Evolutionary conservation across 2,329 filamentous ascomycete species (phyloP).

Genomic region (Bipolaris cookei): DNA sequence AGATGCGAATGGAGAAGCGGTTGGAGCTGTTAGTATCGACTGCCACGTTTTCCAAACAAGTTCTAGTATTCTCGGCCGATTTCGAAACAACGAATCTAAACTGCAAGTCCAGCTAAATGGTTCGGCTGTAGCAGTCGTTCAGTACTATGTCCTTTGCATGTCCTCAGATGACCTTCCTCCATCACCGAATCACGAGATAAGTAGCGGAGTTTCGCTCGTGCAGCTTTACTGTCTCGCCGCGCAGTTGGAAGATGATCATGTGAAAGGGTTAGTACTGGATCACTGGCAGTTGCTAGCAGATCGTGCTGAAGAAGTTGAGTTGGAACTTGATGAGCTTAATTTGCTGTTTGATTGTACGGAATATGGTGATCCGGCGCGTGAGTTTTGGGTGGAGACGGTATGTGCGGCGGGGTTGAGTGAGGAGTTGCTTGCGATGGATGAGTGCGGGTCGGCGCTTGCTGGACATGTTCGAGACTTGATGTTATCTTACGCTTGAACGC

Average conservation of each 20-base stretch:
- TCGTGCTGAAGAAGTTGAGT: neutral
- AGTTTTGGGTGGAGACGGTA: neutral
- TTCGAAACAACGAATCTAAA: neutral
- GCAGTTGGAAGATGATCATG: constrained; percentile 5
- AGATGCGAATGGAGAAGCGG: neutral
- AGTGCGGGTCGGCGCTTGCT: neutral
- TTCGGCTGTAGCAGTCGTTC: neutral
- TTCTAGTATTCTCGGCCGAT: neutral
- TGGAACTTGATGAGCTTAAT: constrained; percentile 6
- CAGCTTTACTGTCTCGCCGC: constrained; percentile 8
- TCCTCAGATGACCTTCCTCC: neutral
- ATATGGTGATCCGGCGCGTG: constrained; percentile 1
- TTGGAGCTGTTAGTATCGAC: neutral
- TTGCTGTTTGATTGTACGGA: constrained; percentile 9
- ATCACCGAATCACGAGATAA: neutral
- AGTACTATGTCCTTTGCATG: constrained; percentile 2
- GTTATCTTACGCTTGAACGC: neutral
- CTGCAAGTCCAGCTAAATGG: constrained; percentile 3
- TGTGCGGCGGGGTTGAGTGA: neutral
- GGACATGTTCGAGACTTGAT: neutral
- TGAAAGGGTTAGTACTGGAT: constrained; percentile 1
- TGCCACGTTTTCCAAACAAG: neutral
- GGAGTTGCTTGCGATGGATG: neutral
- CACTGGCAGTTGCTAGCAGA: neutral
- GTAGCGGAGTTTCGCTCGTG: neutral